Evolutionary conservation across 2,329 filamentous ascomycete species (phyloP).

Genomic region (Sclerotinia borealis): DNA sequence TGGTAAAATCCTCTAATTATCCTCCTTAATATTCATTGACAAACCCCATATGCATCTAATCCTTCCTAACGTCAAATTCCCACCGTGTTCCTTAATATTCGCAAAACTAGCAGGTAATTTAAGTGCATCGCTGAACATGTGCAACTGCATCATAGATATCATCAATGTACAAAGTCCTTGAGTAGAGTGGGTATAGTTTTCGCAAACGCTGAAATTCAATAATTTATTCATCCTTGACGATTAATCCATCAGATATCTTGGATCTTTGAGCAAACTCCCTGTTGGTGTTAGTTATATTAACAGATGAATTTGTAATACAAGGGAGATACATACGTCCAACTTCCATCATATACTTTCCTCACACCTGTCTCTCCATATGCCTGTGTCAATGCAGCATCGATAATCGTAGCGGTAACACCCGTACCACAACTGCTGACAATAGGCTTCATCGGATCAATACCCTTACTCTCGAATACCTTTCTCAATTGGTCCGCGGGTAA

Average conservation of each 20-base stretch:
- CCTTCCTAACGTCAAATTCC: not conserved
- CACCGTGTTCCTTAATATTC: not conserved
- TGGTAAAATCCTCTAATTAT: not conserved
- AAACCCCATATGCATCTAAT: not conserved
- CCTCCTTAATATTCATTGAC: not conserved
- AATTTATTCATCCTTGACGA: slow-evolving; percentile 41
- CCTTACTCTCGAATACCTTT: slow-evolving; percentile 71
- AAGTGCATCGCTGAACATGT: not conserved
- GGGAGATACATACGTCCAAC: slow-evolving; percentile 78
- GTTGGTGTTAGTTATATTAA: slow-evolving; percentile 12
- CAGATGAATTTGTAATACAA: not conserved
- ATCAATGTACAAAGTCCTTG: slow-evolving; percentile 7
- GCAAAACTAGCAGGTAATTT: not conserved
- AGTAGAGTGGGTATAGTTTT: slow-evolving; percentile 12
- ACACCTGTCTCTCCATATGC: slow-evolving; percentile 64
- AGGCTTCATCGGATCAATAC: slow-evolving; percentile 70
- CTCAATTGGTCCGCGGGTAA: slow-evolving; percentile 65
- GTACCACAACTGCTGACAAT: slow-evolving; percentile 89
- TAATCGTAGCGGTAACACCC: slow-evolving; percentile 84
- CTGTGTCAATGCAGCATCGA: slow-evolving; percentile 79
- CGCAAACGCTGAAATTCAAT: slow-evolving; percentile 11
- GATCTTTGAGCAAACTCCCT: slow-evolving; percentile 66
- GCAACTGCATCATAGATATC: slow-evolving; percentile 3
- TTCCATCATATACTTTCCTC: slow-evolving; percentile 84
- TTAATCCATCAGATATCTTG: slow-evolving; percentile 54